phyloP scores from a whole-genome alignment of 1,139 yeast genomes.

The Taphrina pruni region DNA sequence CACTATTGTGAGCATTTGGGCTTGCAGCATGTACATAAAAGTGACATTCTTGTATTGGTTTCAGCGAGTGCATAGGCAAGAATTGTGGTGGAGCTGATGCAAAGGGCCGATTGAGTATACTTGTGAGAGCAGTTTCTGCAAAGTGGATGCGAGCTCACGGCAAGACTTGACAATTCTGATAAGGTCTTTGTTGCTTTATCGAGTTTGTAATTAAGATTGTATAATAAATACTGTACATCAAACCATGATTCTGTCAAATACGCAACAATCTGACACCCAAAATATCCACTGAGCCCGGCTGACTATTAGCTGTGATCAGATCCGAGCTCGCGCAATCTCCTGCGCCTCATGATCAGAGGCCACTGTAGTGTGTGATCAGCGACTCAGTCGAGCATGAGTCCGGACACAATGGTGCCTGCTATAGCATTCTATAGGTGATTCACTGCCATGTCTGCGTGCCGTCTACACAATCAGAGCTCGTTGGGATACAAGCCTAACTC shows the following conservation, averaged over 20 bases:
- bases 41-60: not conserved
- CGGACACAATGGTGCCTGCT: too few species aligned
- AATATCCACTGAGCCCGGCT: too few species aligned
- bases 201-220: not conserved
- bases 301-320: too few species aligned
- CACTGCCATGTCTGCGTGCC: too few species aligned
- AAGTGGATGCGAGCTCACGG: too few species aligned
- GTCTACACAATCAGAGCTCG: not conserved
- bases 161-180: not conserved
- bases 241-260: not conserved
- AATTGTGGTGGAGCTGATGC: not conserved
- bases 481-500: not conserved
- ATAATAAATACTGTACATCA: not conserved
- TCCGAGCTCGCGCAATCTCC: too few species aligned
- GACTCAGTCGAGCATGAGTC: not conserved
- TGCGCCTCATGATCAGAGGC: too few species aligned
- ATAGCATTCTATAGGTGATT: too few species aligned
- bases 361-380: too few species aligned
- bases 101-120: not conserved
- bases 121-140: not conserved
- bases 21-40: constrained; percentile 2
- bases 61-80: constrained; percentile 9
- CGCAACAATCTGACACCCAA: too few species aligned
- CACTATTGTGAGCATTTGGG: not conserved
- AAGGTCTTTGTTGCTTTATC: not conserved